Evolutionary conservation across 345 rosid species (phyloP), one percentile per base, ranked within the genome.

Genomic region (Eucalyptus sp.): DNA sequence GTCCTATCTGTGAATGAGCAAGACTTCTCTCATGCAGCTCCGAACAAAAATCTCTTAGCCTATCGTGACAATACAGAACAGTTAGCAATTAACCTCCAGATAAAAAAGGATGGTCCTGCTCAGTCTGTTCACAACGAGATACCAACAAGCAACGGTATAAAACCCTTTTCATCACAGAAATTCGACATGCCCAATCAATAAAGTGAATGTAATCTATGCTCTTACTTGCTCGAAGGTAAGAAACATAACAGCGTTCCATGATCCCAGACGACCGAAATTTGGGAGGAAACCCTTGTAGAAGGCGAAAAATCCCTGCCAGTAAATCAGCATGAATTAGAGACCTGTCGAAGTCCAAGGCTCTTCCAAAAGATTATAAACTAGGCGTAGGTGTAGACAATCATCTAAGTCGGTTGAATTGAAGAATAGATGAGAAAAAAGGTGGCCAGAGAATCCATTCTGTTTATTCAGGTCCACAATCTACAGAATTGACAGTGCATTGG

Each of bases 181-280:
- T 33, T n/a, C 44, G 0, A 20, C 48, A 11, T 10, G 29, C 48
- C 48, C 48, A 11, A 25, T 76, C 16, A 29, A 5, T 24, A 66
- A 48, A 29, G 17, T 16, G 51, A 29, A 86, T 18, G 33, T 7
- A 90, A 52, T 56, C 58, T 79, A 90, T 13, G 56, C 89, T 87
- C 93, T 94, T 94, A 98, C 99, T 92, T 97, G 98, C 92, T 97
- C 99, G 62, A 97, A 94, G 52, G 96, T 97, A 89, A 98, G 95
- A 93, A 98, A 98, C 99, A 98, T 97, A 66, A 97, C 88, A 29
- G 90, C 99, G 4, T 98, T 98, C 99, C 99, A 98, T 80, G 98
- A 95, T 87, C 99, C 99, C 54, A 98, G 95, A 90, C 98, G 94
- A 86, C 94, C 94, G 87, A 98, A 97, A 93, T 98, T 98, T 25